Evolutionary conservation across 1,139 yeast genomes (phyloP).

Genomic region (Yamadazyma dendronema): DNA sequence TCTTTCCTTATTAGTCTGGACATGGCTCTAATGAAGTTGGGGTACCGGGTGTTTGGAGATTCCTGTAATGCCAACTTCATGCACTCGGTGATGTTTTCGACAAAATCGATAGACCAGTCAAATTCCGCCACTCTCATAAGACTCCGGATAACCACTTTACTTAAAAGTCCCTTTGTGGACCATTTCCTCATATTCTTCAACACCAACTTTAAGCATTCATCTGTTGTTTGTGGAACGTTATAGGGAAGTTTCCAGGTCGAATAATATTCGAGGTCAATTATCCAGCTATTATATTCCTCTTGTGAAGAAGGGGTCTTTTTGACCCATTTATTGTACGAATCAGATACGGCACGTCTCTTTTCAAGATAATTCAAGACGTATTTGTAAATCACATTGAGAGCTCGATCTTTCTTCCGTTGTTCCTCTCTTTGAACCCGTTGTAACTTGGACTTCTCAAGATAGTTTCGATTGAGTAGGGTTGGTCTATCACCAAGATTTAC

Average conservation of each 20-base stretch:
- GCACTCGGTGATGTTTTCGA: too few species aligned
- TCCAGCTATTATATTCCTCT: constrained; percentile 11
- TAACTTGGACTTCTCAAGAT: constrained; percentile 57
- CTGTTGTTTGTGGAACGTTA: not conserved
- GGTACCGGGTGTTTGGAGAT: constrained; percentile 3
- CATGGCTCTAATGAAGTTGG: constrained; percentile 10
- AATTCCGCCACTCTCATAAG: not conserved
- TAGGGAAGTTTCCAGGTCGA: constrained; percentile 5
- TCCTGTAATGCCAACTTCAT: not conserved
- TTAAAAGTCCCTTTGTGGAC: not conserved
- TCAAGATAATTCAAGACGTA: constrained; percentile 38
- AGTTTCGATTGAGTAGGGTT: constrained; percentile 19
- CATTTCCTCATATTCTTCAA: not conserved
- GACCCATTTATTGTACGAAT: constrained; percentile 11
- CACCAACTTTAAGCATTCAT: constrained; percentile 1
- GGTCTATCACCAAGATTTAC: constrained; percentile 70
- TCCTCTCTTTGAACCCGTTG: constrained; percentile 69
- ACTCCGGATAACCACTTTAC: not conserved
- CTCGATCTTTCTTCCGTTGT: constrained; percentile 46
- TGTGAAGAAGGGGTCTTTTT: constrained; percentile 3
- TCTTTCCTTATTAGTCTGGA: constrained; percentile 1
- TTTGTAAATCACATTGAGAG: constrained; percentile 52
- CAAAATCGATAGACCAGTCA: too few species aligned
- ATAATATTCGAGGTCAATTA: constrained; percentile 7
- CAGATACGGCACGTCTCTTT: constrained; percentile 14